Evolutionary conservation across 2,329 filamentous ascomycete genomes (phyloP).

Genomic region (Didymella sp.): DNA sequence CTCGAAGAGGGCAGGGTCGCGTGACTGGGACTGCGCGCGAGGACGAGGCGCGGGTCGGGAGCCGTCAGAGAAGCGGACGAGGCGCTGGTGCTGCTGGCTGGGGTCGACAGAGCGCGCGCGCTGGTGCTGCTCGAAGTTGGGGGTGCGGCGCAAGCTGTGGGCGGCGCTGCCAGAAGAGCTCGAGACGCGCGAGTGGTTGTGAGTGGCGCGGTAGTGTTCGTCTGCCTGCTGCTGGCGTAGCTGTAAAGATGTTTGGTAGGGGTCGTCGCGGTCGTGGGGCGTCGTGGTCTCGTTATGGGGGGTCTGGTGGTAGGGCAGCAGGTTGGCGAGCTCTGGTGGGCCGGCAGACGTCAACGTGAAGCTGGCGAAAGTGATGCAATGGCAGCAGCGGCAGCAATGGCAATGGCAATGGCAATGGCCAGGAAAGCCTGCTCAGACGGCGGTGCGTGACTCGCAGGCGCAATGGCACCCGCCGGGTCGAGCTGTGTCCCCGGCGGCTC

Average conservation of each 20-base stretch:
- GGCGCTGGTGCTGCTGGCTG: constrained; percentile 40
- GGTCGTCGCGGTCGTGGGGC: constrained; percentile 42
- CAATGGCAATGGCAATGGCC: not conserved
- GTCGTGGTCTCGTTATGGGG: constrained; percentile 50
- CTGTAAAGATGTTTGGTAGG: constrained; percentile 50
- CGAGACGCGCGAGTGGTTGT: constrained; percentile 56
- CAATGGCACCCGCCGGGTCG: constrained; percentile 32
- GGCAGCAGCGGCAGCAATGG: not conserved
- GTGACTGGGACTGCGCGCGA: constrained; percentile 28
- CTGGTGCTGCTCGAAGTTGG: constrained; percentile 49
- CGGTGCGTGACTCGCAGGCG: constrained; percentile 29
- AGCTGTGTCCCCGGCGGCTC: constrained; percentile 26
- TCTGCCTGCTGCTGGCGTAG: constrained; percentile 53
- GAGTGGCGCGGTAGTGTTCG: constrained; percentile 43
- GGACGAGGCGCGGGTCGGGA: constrained; percentile 40
- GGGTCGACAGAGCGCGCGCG: constrained; percentile 56
- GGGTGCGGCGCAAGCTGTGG: constrained; percentile 62
- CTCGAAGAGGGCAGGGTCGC: constrained; percentile 34
- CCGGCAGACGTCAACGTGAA: constrained; percentile 25
- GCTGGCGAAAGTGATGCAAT: not conserved
- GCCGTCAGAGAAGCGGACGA: constrained; percentile 46
- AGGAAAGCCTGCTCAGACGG: constrained; percentile 14
- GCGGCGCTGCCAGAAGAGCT: constrained; percentile 60
- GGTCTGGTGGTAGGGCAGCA: constrained; percentile 32
- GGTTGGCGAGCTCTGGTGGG: constrained; percentile 36